A percentile compares a stretch with the other conserved stretches of the same genome.
phyloP scores from a whole-genome alignment of 257 asterid species.

The Solanum clarkiae region DNA sequence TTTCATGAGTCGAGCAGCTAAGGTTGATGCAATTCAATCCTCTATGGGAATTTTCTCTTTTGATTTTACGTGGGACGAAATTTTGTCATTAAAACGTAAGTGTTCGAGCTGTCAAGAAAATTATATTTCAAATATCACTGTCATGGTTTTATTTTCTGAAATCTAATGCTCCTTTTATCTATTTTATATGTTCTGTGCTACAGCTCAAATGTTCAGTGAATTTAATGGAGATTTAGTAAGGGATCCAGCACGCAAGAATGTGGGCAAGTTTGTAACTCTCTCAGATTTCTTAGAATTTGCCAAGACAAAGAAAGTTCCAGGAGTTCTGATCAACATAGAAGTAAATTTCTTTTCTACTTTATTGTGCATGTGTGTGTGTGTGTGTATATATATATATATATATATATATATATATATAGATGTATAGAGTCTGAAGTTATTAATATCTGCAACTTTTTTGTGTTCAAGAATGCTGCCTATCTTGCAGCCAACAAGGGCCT shows the following conservation, averaged over 20 bases:
- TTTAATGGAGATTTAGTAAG: background rate
- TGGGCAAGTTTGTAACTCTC: slow-evolving; percentile 5
- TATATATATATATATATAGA: background rate
- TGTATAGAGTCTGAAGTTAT: background rate
- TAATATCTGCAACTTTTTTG: background rate
- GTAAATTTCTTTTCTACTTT: background rate
- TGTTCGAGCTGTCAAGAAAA: background rate
- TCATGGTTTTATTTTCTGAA: background rate
- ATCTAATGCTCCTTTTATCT: background rate
- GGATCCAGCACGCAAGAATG: background rate
- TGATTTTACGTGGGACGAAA: slow-evolving; percentile 68
- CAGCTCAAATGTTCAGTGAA: background rate
- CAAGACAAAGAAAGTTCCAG: background rate
- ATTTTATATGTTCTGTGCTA: background rate
- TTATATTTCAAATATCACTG: background rate
- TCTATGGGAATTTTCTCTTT: slow-evolving; percentile 74
- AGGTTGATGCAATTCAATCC: slow-evolving; percentile 39
- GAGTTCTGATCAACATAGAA: background rate
- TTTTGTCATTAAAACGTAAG: slow-evolving; percentile 4
- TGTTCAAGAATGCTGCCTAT: slow-evolving; percentile 1
- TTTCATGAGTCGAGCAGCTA: slow-evolving; percentile 23
- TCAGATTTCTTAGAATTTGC: slow-evolving; percentile 1
- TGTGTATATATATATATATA: background rate
- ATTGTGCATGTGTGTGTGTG: background rate
- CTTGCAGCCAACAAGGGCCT: slow-evolving; percentile 1